These are phyloP conservation scores for Talaromyces pinophilus DNA, from an alignment of 2,329 filamentous ascomycete species.

Conservation along the genomic window DNA sequence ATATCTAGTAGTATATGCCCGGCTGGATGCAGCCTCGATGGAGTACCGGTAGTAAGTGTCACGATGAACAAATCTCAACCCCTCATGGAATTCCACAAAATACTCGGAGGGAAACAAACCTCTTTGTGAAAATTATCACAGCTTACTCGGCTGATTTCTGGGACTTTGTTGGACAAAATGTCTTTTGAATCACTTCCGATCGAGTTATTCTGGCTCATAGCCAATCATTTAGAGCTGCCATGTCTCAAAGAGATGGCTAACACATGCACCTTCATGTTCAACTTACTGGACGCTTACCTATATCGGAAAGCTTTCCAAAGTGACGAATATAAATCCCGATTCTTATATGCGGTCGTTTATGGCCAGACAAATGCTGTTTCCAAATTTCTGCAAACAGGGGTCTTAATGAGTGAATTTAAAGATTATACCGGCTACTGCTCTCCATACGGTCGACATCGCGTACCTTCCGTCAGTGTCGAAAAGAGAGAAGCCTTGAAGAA, in stretches of 20 bases:
- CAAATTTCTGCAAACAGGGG: slow-evolving; percentile 13
- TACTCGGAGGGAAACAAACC: not conserved
- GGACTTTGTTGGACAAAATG: not conserved
- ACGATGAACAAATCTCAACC: slow-evolving; percentile 4
- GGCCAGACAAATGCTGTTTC: not conserved
- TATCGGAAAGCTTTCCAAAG: not conserved
- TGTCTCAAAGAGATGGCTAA: not conserved
- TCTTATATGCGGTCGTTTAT: slow-evolving; percentile 7
- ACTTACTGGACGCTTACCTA: not conserved
- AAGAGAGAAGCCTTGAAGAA: not conserved
- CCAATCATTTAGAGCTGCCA: not conserved
- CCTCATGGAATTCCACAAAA: not conserved
- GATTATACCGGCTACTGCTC: not conserved
- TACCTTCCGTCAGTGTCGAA: not conserved
- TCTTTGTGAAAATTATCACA: not conserved
- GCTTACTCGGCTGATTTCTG: not conserved
- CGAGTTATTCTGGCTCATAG: slow-evolving; percentile 7
- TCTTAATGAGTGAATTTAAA: slow-evolving; percentile 1
- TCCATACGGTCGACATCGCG: not conserved
- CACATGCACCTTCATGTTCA: slow-evolving; percentile 9
- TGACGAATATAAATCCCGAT: slow-evolving; percentile 4
- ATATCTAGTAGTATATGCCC: not conserved
- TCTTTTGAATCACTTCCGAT: slow-evolving; percentile 5
- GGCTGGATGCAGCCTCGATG: too few species aligned
- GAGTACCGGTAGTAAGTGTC: slow-evolving; percentile 4